Base-by-base conservation (phyloP, 2,329 filamentous ascomycete genomes). In the Ophiocordyceps robertsii region DNA sequence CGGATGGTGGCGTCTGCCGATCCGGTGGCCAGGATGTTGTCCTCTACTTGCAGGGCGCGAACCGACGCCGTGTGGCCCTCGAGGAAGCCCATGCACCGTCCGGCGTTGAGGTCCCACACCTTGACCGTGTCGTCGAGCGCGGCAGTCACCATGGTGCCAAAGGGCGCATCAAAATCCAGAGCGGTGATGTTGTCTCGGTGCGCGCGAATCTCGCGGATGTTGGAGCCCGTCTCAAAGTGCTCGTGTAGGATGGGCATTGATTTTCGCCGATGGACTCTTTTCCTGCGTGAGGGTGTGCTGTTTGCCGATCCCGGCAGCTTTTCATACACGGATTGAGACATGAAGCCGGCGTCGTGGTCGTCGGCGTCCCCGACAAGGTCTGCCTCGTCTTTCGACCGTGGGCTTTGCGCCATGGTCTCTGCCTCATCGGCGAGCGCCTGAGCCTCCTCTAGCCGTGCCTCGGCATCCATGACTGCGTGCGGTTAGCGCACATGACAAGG, bases 261-360 rank as follows among this genome's bases (percentile, higher is more conserved):
- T 61, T 84, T 87, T 47, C 82, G 75, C 43, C 82, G 73, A 47
- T 74, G 72, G 33, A 72, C 75, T 51, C 70, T 71, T 52, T 69
- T 71, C 55, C 69, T 72, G 39, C 58, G 56, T 8, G 70, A 58
- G 1, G 73, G 67, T 2, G 72, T 69, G 51, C 63, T 70, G 19
- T 60, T 59, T 27, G 65, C 57, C 10, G 74, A 67, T 10, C 66
- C 64, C 1, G 89, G 86, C 9, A 98, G 67, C 63, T 95, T 95
- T 51, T 93, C 84, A 60, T 96, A 98, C 52, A 98, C 86, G 12
- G 89, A 95, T 61, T 95, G 87, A 3, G 92, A 95, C 92, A 96
- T 96, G 67, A 96, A 98, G 1, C 70, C 73, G 21, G 57, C 49
- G 29, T 63, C 61, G 35, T 70, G 64, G 31, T 72, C 67, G 40